phyloP scores from a whole-genome alignment of 495 filamentous ascomycete species.

The Penicillium goetzii region DNA sequence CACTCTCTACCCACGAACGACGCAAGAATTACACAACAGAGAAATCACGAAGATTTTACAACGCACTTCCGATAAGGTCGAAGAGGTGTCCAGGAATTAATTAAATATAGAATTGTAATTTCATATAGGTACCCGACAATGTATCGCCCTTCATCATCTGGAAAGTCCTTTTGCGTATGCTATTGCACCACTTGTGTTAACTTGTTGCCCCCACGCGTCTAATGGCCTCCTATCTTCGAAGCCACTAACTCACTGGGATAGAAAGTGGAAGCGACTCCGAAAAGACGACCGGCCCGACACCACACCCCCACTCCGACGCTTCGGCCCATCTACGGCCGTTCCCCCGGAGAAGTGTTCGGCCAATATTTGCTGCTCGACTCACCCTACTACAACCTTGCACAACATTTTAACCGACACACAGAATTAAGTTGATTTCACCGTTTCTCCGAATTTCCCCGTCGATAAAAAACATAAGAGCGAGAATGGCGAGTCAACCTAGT shows the following conservation, averaged over 20 bases:
- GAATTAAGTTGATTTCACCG: too few species aligned
- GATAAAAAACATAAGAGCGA: not conserved
- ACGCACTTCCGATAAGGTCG: too few species aligned
- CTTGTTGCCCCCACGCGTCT: not conserved
- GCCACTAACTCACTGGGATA: not conserved
- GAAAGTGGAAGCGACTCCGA: conserved; percentile 1
- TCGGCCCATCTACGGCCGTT: not conserved
- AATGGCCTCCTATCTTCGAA: not conserved
- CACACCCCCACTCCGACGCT: conserved; percentile 1
- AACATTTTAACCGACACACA: not conserved
- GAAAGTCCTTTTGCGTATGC: too few species aligned
- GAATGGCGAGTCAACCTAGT: not conserved
- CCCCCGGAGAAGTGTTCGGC: not conserved
- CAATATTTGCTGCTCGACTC: not conserved
- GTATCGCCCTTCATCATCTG: too few species aligned
- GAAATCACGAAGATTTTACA: too few species aligned
- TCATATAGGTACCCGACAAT: too few species aligned
- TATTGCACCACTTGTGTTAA: not conserved
- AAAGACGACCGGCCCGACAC: not conserved
- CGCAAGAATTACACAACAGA: too few species aligned
- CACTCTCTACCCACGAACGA: too few species aligned
- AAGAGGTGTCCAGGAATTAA: too few species aligned
- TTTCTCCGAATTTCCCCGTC: not conserved
- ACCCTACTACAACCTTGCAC: not conserved
- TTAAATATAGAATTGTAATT: too few species aligned